Conservation (phyloP, 1,284 basidiomycete genomes). For the Ceratobasidium sp. region DNA sequence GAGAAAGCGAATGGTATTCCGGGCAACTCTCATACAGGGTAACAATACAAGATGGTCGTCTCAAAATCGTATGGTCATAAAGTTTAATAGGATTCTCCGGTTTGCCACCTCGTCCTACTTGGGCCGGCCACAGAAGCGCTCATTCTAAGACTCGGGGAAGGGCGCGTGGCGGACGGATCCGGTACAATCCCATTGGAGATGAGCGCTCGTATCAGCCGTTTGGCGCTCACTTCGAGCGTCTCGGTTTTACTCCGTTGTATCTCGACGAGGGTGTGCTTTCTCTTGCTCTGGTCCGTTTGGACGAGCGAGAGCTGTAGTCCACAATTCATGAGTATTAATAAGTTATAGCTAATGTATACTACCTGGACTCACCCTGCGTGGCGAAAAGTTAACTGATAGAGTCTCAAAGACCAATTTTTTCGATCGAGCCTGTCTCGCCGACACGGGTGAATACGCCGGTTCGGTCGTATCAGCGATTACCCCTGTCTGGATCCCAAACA, state of each 20-base stretch:
- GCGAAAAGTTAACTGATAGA: constrained; percentile 64
- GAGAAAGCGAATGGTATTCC: no score
- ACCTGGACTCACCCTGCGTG: constrained; percentile 58
- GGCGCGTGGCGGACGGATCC: constrained; percentile 16
- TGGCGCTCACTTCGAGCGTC: constrained; percentile 38
- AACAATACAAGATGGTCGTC: background rate
- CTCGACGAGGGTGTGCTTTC: constrained; percentile 36
- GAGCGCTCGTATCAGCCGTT: constrained; percentile 34
- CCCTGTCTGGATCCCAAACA: constrained; percentile 63
- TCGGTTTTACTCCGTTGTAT: constrained; percentile 31
- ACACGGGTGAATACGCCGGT: constrained; percentile 43
- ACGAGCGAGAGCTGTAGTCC: constrained; percentile 26
- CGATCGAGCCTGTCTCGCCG: constrained; percentile 38
- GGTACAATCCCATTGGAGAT: constrained; percentile 37
- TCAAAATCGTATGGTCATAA: background rate
- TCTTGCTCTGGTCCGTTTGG: constrained; percentile 19
- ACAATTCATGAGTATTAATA: no score
- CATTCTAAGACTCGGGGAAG: background rate
- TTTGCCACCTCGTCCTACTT: constrained; percentile 2
- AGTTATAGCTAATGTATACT: background rate
- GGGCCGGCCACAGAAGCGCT: constrained; percentile 6
- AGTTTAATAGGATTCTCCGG: background rate
- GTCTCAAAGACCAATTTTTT: constrained; percentile 57
- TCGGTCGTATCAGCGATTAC: constrained; percentile 51
- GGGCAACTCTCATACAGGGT: no score